Percentiles rank a stretch among this genome's conserved stretches.
Conservation (phyloP, 73 alveolate species). For the Diophrys sp. region DNA sequence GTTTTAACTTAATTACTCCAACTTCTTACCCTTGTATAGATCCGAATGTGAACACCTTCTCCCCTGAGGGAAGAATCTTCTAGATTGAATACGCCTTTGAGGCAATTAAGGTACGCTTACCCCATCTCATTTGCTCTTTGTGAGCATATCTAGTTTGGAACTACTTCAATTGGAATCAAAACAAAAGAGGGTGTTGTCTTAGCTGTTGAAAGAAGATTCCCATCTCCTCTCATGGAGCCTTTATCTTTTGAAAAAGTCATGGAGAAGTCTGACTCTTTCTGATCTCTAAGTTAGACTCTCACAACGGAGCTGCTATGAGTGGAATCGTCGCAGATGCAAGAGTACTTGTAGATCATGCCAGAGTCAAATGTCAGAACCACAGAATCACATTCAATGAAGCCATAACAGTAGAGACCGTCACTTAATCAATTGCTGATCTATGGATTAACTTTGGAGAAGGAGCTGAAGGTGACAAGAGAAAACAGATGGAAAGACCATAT, state of each 20-base stretch:
- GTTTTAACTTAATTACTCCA: no score
- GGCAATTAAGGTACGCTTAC: conserved; percentile 79
- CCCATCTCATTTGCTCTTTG: no score
- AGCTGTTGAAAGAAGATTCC: conserved; percentile 83
- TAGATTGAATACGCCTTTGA: conserved; percentile 94
- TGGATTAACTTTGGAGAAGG: conserved; percentile 95
- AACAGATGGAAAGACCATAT: conserved; percentile 90
- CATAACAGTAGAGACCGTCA: conserved; percentile 81
- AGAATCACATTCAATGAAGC: conserved; percentile 85
- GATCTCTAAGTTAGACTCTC: conserved; percentile 48
- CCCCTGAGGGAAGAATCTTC: conserved; percentile 89
- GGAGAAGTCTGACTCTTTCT: conserved; percentile 29
- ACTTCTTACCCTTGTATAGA: background rate
- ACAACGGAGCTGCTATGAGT: conserved; percentile 74
- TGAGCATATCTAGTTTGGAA: conserved; percentile 55
- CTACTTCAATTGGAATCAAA: conserved; percentile 81
- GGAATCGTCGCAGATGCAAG: conserved; percentile 94
- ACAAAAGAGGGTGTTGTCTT: conserved; percentile 87
- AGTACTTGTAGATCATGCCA: conserved; percentile 87
- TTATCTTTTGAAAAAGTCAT: conserved; percentile 70
- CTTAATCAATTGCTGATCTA: conserved; percentile 83
- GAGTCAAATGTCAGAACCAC: conserved; percentile 91
- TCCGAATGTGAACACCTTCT: conserved; percentile 86
- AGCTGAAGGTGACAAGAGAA: conserved; percentile 61
- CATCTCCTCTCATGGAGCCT: conserved; percentile 82